These are phyloP conservation scores for Silene vulgaris DNA, from an alignment of 179 eudicot species.

Conservation along the genomic window DNA sequence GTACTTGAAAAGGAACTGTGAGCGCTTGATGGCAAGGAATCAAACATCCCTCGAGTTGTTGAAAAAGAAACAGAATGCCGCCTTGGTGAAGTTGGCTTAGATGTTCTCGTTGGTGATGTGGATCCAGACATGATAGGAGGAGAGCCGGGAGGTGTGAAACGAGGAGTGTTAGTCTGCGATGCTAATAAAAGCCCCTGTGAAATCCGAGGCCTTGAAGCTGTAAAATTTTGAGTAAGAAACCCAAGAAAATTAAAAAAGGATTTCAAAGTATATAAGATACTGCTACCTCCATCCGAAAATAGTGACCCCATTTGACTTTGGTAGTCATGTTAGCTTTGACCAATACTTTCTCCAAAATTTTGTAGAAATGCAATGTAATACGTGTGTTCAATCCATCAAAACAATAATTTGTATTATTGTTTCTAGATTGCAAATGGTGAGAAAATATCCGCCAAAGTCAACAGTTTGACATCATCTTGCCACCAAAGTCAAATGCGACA, in stretches of 20 bases:
- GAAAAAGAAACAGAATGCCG: conserved; percentile 72
- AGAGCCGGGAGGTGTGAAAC: conserved; percentile 85
- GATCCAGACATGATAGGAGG: conserved; percentile 71
- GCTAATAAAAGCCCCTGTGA: conserved; percentile 66
- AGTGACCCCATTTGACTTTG: neutral
- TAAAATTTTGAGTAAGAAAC: neutral
- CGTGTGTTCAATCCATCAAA: no score
- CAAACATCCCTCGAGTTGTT: conserved; percentile 55
- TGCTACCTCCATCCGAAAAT: neutral
- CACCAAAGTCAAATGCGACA: neutral
- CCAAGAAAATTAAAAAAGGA: neutral
- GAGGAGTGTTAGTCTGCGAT: conserved; percentile 78
- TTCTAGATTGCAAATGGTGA: neutral
- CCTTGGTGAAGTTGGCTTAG: conserved; percentile 80
- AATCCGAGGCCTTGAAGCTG: conserved; percentile 62
- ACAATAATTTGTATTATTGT: no score
- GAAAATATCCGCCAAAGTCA: neutral
- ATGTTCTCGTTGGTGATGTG: conserved; percentile 60
- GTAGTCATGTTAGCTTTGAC: neutral
- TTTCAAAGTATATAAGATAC: neutral
- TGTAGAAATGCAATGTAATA: no score
- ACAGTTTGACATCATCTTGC: no score
- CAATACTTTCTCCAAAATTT: neutral
- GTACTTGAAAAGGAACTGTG: conserved; percentile 54
- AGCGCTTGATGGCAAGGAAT: conserved; percentile 52